Percentiles rank a stretch among this genome's conserved stretches.
Evolutionary conservation across 768 basidiomycete species (phyloP).

Genomic region (Podaxis sp.): DNA sequence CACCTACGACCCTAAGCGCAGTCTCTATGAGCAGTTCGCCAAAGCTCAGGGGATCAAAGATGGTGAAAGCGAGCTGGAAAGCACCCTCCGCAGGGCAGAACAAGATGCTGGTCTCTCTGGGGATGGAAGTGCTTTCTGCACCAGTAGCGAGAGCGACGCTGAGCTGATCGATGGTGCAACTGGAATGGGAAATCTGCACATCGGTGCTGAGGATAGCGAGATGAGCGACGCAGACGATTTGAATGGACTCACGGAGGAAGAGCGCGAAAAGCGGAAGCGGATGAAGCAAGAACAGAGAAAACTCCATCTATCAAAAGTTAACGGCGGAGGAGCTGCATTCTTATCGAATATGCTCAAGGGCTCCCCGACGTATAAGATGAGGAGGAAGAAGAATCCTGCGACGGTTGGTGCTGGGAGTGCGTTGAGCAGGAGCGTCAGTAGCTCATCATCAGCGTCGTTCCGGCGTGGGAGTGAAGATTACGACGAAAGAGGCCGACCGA

Average conservation of each 20-base stretch:
- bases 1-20: conserved; percentile 81
- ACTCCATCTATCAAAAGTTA: conserved; percentile 15
- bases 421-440: conserved; percentile 8
- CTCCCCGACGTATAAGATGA: conserved; percentile 84
- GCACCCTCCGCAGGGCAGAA: conserved; percentile 30
- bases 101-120: conserved; percentile 23
- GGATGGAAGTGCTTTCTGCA: not conserved
- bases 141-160: conserved; percentile 20
- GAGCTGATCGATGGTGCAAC: conserved; percentile 21
- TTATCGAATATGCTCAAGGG: conserved; percentile 61
- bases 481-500: conserved; percentile 30
- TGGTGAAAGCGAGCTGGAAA: conserved; percentile 39
- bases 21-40: conserved; percentile 87
- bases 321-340: conserved; percentile 8
- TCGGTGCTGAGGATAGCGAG: conserved; percentile 20
- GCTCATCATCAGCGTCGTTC: conserved; percentile 12
- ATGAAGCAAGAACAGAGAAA: conserved; percentile 58
- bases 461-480: conserved; percentile 27
- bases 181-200: conserved; percentile 12
- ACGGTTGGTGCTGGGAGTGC: conserved; percentile 12
- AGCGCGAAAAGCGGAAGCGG: conserved; percentile 84
- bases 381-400: conserved; percentile 70
- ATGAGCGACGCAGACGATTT: conserved; percentile 28
- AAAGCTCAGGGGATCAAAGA: conserved; percentile 39
- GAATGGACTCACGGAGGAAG: conserved; percentile 75